Evolutionary conservation across 805 yeast genomes (phyloP).

Genomic region (Wickerhamiella australiensis): DNA sequence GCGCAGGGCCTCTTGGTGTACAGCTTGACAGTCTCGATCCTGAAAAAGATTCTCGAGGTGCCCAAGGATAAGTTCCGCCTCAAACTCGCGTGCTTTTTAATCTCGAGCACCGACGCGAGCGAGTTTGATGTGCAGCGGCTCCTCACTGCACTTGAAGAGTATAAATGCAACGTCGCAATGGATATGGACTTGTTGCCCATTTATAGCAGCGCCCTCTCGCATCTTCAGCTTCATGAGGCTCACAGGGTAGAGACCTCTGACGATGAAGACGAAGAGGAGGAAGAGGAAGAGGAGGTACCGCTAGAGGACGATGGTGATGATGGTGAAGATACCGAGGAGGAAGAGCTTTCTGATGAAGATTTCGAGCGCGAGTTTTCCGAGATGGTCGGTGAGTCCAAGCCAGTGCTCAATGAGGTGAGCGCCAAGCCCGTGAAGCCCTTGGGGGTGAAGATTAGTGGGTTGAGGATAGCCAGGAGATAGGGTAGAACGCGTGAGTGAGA

Average conservation of each 20-base stretch:
- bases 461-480: not conserved
- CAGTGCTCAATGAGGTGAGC: not conserved
- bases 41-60: not conserved
- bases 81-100: conserved; percentile 7
- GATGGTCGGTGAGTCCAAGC: not conserved
- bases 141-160: not conserved
- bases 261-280: not conserved
- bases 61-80: not conserved
- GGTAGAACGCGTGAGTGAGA: no score
- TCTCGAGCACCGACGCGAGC: not conserved
- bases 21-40: not conserved
- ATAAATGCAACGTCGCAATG: not conserved
- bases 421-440: not conserved
- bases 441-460: not conserved
- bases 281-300: not conserved
- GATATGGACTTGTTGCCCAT: not conserved
- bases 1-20: not conserved
- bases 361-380: not conserved
- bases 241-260: not conserved
- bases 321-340: not conserved
- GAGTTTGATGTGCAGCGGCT: not conserved
- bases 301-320: conserved; percentile 2
- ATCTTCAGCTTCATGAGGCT: not conserved
- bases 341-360: not conserved
- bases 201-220: not conserved